These are phyloP conservation scores for Emericellopsis atlantica DNA, from an alignment of 2,329 filamentous ascomycete species.

Conservation along the genomic window DNA sequence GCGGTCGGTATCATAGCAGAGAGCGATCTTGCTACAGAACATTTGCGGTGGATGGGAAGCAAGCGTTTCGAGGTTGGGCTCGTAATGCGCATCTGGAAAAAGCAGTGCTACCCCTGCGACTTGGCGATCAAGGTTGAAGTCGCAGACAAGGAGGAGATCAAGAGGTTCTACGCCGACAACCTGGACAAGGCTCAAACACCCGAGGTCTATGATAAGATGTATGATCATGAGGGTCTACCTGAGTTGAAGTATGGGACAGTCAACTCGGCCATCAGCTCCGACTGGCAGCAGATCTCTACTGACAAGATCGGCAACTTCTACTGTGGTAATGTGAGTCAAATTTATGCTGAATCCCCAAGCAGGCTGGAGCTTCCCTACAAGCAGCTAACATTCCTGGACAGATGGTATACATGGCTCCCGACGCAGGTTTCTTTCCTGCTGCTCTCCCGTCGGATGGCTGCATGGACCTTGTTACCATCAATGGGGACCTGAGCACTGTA, in stretches of 20 bases:
- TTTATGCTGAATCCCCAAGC: neutral
- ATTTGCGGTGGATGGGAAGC: constrained; percentile 86
- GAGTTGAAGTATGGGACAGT: constrained; percentile 68
- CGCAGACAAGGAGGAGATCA: constrained; percentile 61
- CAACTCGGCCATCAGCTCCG: constrained; percentile 47
- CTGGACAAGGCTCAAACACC: neutral
- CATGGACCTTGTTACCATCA: constrained; percentile 72
- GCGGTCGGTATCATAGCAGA: constrained; percentile 84
- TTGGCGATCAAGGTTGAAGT: constrained; percentile 75
- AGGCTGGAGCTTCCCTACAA: neutral
- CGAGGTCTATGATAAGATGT: neutral
- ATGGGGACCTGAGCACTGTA: constrained; percentile 58
- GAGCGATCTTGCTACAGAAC: constrained; percentile 76
- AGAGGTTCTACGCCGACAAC: constrained; percentile 21
- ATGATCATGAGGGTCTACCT: constrained; percentile 42
- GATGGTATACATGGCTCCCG: constrained; percentile 85
- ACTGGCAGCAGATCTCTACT: constrained; percentile 62
- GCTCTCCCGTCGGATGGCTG: constrained; percentile 73
- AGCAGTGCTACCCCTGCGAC: constrained; percentile 79
- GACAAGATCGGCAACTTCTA: constrained; percentile 87
- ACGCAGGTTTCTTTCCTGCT: constrained; percentile 78
- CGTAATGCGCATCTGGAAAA: constrained; percentile 60
- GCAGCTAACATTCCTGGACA: constrained; percentile 14
- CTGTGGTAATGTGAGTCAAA: constrained; percentile 61
- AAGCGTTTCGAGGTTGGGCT: constrained; percentile 79